phyloP scores from a whole-genome alignment of 306 rosid genomes.

The Casuarina glauca region DNA sequence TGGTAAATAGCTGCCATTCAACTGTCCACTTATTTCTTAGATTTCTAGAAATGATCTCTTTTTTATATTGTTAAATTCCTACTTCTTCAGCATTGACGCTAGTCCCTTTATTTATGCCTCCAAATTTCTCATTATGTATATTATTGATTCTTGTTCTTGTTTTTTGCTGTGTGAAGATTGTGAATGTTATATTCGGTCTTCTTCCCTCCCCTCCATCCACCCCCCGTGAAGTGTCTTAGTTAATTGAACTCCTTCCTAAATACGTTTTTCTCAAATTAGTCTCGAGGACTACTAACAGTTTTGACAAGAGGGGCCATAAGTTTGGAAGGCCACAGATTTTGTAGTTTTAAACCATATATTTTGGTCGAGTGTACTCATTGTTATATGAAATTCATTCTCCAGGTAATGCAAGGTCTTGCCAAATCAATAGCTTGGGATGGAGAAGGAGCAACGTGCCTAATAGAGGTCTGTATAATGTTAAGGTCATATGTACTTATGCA shows the following conservation, averaged over 20 bases:
- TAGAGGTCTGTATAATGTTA: conserved; percentile 64
- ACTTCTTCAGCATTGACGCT: background rate
- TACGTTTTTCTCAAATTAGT: conserved; percentile 1
- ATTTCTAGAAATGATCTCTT: background rate
- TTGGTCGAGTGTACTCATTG: conserved; percentile 1
- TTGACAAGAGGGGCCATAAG: conserved; percentile 11
- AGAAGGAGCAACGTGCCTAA: conserved; percentile 96
- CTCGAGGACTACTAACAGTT: background rate
- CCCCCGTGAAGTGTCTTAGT: background rate
- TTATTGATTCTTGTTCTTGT: background rate
- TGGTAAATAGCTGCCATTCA: conserved; percentile 43
- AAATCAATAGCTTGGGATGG: conserved; percentile 99
- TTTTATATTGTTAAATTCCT: background rate
- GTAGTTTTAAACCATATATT: conserved; percentile 6
- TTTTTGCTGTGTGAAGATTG: background rate
- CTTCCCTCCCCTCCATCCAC: no score
- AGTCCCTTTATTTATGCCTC: background rate
- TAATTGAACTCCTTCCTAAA: background rate
- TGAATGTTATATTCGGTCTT: background rate
- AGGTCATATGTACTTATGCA: conserved; percentile 17
- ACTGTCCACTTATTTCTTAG: conserved; percentile 10
- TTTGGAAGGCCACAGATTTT: conserved; percentile 10
- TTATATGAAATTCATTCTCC: conserved; percentile 24
- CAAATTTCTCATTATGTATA: background rate
- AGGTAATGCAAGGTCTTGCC: conserved; percentile 99